phyloP scores from a whole-genome alignment of 2,329 filamentous ascomycete species.

The Penicillium expansum region DNA sequence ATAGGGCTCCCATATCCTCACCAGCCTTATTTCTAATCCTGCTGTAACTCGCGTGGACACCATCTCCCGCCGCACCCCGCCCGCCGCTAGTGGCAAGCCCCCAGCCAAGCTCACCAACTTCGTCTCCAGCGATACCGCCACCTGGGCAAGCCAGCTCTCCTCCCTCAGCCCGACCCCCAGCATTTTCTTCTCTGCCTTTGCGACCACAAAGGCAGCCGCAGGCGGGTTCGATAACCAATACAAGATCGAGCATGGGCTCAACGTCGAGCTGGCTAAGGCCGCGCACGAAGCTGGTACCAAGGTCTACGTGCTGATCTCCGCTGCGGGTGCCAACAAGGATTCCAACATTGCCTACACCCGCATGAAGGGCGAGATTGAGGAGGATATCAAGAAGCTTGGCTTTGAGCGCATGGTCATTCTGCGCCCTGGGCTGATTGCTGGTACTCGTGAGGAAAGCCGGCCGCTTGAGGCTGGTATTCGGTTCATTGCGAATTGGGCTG shows the following conservation, averaged over 20 bases:
- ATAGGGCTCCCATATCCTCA: slow-evolving; percentile 72
- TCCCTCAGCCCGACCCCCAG: slow-evolving; percentile 55
- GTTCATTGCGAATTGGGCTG: slow-evolving; percentile 55
- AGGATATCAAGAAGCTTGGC: slow-evolving; percentile 65
- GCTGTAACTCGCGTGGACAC: slow-evolving; percentile 44
- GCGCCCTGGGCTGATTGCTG: slow-evolving; percentile 72
- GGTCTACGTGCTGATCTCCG: slow-evolving; percentile 75
- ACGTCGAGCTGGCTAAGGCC: slow-evolving; percentile 71
- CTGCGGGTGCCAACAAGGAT: slow-evolving; percentile 51
- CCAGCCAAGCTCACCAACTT: slow-evolving; percentile 64
- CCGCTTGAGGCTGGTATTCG: slow-evolving; percentile 57
- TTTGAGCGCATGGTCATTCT: slow-evolving; percentile 77
- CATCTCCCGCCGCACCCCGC: slow-evolving; percentile 46
- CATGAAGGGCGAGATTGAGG: slow-evolving; percentile 89
- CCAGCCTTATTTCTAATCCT: slow-evolving; percentile 44
- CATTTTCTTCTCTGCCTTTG: slow-evolving; percentile 74
- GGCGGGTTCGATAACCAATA: slow-evolving; percentile 77
- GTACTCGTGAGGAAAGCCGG: slow-evolving; percentile 62
- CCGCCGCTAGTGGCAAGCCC: slow-evolving; percentile 46
- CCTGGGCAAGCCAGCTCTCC: slow-evolving; percentile 64
- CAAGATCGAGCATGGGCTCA: slow-evolving; percentile 84
- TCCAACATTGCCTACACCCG: slow-evolving; percentile 55
- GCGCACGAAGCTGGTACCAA: slow-evolving; percentile 70
- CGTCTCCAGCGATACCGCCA: slow-evolving; percentile 63
- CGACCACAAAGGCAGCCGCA: slow-evolving; percentile 72